Evolutionary conservation across 2,329 filamentous ascomycete species (phyloP).

Genomic region (Pleochaeta shiraiana): DNA sequence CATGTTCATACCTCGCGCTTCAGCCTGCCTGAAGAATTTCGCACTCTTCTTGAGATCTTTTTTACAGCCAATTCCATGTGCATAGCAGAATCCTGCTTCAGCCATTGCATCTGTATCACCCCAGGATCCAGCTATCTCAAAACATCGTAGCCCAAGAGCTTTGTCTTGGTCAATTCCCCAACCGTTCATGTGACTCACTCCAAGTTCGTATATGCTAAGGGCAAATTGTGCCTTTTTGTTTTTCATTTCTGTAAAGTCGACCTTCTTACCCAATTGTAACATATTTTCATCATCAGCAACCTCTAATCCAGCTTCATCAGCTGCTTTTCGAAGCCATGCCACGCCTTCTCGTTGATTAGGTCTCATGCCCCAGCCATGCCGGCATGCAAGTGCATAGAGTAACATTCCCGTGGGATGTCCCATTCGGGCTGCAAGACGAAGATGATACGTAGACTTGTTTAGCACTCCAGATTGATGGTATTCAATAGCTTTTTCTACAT

Average conservation of each 20-base stretch:
- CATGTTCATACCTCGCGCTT: conserved; percentile 90
- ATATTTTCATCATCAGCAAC: conserved; percentile 62
- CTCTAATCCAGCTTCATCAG: conserved; percentile 62
- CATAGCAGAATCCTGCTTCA: conserved; percentile 92
- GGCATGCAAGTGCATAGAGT: conserved; percentile 79
- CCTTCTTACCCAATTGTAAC: conserved; percentile 36
- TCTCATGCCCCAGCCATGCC: conserved; percentile 96
- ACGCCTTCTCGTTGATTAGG: conserved; percentile 79
- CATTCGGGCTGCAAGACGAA: conserved; percentile 69
- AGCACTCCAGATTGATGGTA: conserved; percentile 73
- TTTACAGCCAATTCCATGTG: conserved; percentile 79
- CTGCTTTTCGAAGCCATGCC: conserved; percentile 77
- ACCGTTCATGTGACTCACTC: conserved; percentile 92
- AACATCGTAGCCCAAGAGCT: conserved; percentile 66
- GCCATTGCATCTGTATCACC: conserved; percentile 86
- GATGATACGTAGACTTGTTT: conserved; percentile 89
- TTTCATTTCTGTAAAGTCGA: conserved; percentile 49
- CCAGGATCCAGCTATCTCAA: conserved; percentile 91
- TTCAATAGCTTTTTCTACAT: conserved; percentile 74
- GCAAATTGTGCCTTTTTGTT: conserved; percentile 85
- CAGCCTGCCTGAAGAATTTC: conserved; percentile 72
- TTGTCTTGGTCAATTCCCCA: conserved; percentile 96
- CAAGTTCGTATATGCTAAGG: conserved; percentile 86
- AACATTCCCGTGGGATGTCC: conserved; percentile 89
- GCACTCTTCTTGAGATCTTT: conserved; percentile 93